Evolutionary conservation across 2,329 filamentous ascomycete genomes (phyloP).

Genomic region (Neopestalotiopsis sp.): DNA sequence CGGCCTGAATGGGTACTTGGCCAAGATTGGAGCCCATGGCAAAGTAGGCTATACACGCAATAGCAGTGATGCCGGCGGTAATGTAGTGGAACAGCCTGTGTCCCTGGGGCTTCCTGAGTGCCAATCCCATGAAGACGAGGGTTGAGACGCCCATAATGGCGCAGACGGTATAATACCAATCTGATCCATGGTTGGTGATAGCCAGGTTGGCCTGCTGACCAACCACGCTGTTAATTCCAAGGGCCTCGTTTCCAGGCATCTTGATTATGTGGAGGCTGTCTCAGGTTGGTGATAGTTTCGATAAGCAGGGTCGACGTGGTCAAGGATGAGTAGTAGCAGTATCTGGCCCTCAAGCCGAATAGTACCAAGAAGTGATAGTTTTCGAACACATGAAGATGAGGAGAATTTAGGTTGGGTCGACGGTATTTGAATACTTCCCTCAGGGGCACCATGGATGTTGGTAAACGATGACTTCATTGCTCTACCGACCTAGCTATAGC

Average conservation of each 20-base stretch:
- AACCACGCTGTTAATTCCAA: conserved; percentile 48
- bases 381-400: not conserved
- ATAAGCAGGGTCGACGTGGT: not conserved
- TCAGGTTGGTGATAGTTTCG: not conserved
- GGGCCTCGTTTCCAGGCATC: conserved; percentile 48
- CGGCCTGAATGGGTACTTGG: conserved; percentile 65
- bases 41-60: conserved; percentile 68
- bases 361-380: not conserved
- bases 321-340: not conserved
- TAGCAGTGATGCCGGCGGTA: conserved; percentile 60
- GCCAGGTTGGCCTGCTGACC: conserved; percentile 59
- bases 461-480: conserved; percentile 33
- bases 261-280: not conserved
- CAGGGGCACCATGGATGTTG: not conserved
- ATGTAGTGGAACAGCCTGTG: conserved; percentile 70
- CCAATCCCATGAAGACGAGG: conserved; percentile 56
- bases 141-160: conserved; percentile 62
- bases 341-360: not conserved
- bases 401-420: not conserved
- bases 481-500: conserved; percentile 13
- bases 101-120: conserved; percentile 56
- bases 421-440: not conserved
- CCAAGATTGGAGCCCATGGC: conserved; percentile 71
- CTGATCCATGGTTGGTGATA: conserved; percentile 63
- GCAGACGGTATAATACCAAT: conserved; percentile 68